These are phyloP conservation scores for Capsicum rhomboideum DNA, from an alignment of 257 asterid genomes.

Conservation along the genomic window DNA sequence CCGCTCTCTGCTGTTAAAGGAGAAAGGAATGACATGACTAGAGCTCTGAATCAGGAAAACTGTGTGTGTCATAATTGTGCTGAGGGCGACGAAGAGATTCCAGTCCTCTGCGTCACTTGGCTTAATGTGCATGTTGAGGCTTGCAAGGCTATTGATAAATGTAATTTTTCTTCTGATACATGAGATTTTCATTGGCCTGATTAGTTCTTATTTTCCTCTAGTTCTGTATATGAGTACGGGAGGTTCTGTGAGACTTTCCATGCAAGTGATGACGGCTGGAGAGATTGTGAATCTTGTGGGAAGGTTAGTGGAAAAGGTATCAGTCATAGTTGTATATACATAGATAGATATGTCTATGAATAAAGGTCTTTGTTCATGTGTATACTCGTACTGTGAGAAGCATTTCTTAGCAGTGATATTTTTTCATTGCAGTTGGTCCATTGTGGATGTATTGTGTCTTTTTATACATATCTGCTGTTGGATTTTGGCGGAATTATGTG, in stretches of 20 bases:
- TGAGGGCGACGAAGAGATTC: background rate
- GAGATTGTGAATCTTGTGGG: slow-evolving; percentile 78
- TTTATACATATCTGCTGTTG: slow-evolving; percentile 50
- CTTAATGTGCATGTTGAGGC: background rate
- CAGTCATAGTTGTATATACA: background rate
- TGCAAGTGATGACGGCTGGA: slow-evolving; percentile 68
- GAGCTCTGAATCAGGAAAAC: background rate
- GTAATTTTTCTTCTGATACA: background rate
- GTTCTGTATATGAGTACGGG: slow-evolving; percentile 54
- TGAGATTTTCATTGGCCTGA: background rate
- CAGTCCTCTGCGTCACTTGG: background rate
- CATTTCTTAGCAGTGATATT: background rate
- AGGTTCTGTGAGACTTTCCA: slow-evolving; percentile 77
- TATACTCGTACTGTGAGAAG: background rate
- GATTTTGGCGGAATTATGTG: slow-evolving; percentile 79
- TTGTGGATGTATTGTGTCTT: slow-evolving; percentile 82
- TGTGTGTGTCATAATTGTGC: background rate
- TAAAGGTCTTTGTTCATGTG: background rate
- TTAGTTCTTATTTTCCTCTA: slow-evolving; percentile 15
- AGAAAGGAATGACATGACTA: background rate
- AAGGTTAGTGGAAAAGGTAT: slow-evolving; percentile 36
- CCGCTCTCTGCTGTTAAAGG: background rate
- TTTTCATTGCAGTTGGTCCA: slow-evolving; percentile 50
- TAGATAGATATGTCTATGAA: background rate
- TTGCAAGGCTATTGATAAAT: background rate